These are phyloP conservation scores for Glomus cerebriforme DNA, from an alignment of 192 early-diverging fungal genomes.

Conservation along the genomic window DNA sequence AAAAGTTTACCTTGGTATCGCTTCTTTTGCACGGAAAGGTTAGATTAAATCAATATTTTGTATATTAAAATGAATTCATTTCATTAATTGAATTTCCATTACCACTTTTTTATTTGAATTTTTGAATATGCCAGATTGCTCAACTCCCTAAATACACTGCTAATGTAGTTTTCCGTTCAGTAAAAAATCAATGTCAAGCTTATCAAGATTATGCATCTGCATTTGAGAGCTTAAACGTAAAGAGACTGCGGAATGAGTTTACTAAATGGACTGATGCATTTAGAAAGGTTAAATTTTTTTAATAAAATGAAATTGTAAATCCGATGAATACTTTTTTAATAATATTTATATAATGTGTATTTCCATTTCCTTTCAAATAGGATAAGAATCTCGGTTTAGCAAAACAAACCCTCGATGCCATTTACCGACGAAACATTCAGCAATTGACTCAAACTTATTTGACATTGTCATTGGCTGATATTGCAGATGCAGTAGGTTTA, in stretches of 20 bases:
- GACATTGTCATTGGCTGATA: slow-evolving; percentile 71
- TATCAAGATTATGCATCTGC: slow-evolving; percentile 65
- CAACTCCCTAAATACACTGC: slow-evolving; percentile 58
- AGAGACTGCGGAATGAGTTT: slow-evolving; percentile 48
- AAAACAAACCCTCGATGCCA: slow-evolving; percentile 48
- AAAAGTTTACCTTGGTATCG: slow-evolving; percentile 66
- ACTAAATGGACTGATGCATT: slow-evolving; percentile 41
- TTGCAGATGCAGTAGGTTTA: slow-evolving; percentile 59
- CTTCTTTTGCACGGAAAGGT: slow-evolving; percentile 62
- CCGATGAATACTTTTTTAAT: not conserved
- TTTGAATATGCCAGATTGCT: slow-evolving; percentile 32
- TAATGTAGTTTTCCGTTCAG: slow-evolving; percentile 44
- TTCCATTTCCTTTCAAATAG: slow-evolving; percentile 35
- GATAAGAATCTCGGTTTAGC: slow-evolving; percentile 70
- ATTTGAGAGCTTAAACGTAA: slow-evolving; percentile 54
- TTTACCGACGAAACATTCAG: slow-evolving; percentile 62
- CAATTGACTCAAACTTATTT: slow-evolving; percentile 76
- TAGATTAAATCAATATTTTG: not conserved
- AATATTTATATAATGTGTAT: not conserved
- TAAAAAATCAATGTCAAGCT: slow-evolving; percentile 39
- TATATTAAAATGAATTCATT: not conserved
- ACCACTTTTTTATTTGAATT: not conserved
- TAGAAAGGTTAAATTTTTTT: slow-evolving; percentile 32
- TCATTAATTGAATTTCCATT: not conserved
- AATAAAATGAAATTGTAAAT: no score